Percentiles rank a stretch among this genome's conserved stretches.
phyloP scores from a whole-genome alignment of 2,329 filamentous ascomycete species.

The Clarireedia paspali region DNA sequence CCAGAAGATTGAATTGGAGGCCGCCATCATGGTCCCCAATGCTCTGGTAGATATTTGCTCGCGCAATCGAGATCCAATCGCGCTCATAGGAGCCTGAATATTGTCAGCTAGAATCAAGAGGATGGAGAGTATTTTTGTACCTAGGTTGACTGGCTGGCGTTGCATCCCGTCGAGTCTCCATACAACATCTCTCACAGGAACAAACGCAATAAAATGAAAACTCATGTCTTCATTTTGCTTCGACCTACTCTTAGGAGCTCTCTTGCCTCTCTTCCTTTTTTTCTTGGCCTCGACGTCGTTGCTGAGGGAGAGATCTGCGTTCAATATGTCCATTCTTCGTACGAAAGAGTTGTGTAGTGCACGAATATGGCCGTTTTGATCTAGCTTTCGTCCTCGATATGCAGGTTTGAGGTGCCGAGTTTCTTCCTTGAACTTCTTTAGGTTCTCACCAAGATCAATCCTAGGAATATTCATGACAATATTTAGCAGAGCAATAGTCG shows the following conservation, averaged over 20 bases:
- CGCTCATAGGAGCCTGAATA: constrained; percentile 25
- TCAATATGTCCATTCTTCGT: constrained; percentile 69
- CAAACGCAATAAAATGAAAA: constrained; percentile 86
- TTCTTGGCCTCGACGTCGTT: constrained; percentile 37
- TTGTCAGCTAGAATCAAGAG: not conserved
- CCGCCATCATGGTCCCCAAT: constrained; percentile 61
- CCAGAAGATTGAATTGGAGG: constrained; percentile 70
- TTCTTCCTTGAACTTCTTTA: constrained; percentile 64
- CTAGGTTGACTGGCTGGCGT: constrained; percentile 58
- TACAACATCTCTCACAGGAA: constrained; percentile 64
- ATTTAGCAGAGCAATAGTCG: constrained; percentile 86
- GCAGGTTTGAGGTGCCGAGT: constrained; percentile 63
- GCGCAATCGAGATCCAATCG: constrained; percentile 62
- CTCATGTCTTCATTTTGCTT: constrained; percentile 50
- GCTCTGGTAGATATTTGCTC: constrained; percentile 55
- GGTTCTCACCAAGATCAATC: constrained; percentile 60
- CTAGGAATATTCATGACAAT: constrained; percentile 77
- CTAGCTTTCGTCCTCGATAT: constrained; percentile 68
- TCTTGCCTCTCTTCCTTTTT: constrained; percentile 29
- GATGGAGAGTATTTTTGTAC: constrained; percentile 28
- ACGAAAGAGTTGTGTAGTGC: constrained; percentile 84
- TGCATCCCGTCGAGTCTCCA: constrained; percentile 90
- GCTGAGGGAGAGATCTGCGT: constrained; percentile 58
- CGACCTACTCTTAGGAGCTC: constrained; percentile 33
- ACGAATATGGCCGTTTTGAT: constrained; percentile 68